Base-by-base conservation (phyloP, 768 basidiomycete species). In the Auricularia sp. region DNA sequence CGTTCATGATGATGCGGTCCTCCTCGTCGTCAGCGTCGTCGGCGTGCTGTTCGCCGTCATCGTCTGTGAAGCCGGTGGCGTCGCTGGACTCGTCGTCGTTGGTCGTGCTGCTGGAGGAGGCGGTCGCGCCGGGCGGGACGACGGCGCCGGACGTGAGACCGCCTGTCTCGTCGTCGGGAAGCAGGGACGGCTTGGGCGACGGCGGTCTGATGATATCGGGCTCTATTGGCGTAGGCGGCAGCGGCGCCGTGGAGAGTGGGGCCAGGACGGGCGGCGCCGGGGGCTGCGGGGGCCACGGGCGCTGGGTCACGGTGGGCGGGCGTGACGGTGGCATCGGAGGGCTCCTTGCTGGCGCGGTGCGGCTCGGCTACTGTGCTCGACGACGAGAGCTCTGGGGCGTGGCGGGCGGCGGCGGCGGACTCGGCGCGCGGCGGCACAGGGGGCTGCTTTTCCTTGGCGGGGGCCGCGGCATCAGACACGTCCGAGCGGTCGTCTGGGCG, bases 111-210 rank as follows among this genome's bases (percentile, higher is more conserved):
- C 58, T 66, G 64, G 43, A 34, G 63, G 64, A 43, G 67, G 61
- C 42, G 63, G 83, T 88, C 29, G 92, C 91, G 36, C 93, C 93
- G 14, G 95, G 93, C 2, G 93, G 83, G 70, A 93, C 90, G 33
- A 96, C 94, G 58, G 91, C 91, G 36, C 91, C 89, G n/a, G 91
- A 92, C 11, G 90, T 91, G 68, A 97, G 79, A 12, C 90, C 93
- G 66, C 87, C 92, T 5, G 93, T 92, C 76, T 94, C 93, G 8
- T 86, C 83, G 29, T 79, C 77, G 7, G 91, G 84, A 3, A 83
- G 71, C 6, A 83, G 68, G 79, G 72, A 11, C 65, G 63, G 16
- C 65, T 65, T 16, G 71, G 68, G 34, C 68, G 62, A 21, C 69
- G 69, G 3, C 65, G 66, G 47, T 6, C 11, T 18, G 47, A 18